Conservation (phyloP, 805 yeast species). For the Brettanomyces anomalus region DNA sequence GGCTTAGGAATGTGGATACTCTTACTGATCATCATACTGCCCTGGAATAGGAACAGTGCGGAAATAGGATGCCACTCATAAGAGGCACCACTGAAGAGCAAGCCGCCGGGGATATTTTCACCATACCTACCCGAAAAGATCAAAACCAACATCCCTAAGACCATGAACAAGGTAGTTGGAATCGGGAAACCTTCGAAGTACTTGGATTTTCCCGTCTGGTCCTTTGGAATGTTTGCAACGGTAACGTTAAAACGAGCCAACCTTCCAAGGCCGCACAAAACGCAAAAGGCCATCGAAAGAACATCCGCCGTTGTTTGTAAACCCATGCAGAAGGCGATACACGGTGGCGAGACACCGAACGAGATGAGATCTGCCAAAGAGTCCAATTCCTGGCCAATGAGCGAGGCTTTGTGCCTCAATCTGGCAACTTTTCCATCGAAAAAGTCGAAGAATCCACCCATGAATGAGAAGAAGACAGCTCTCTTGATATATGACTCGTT, state of each 20-base stretch:
- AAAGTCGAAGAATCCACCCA: constrained; percentile 92
- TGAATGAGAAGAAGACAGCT: constrained; percentile 78
- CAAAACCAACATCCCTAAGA: constrained; percentile 59
- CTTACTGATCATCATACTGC: constrained; percentile 88
- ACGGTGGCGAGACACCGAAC: constrained; percentile 93
- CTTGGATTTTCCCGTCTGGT: constrained; percentile 73
- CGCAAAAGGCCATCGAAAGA: constrained; percentile 69
- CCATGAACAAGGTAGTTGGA: constrained; percentile 77
- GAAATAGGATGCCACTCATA: constrained; percentile 72
- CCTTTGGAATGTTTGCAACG: constrained; percentile 88
- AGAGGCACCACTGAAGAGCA: constrained; percentile 41
- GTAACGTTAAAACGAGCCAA: constrained; percentile 94
- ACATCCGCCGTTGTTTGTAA: constrained; percentile 78
- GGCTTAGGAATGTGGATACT: constrained; percentile 88
- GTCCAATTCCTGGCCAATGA: constrained; percentile 97
- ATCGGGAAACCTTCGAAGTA: constrained; percentile 96
- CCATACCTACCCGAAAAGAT: constrained; percentile 37
- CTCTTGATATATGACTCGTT: constrained; percentile 67
- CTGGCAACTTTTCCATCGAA: constrained; percentile 97
- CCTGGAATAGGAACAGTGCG: constrained; percentile 61
- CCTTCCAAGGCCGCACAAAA: constrained; percentile 87
- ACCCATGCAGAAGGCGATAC: constrained; percentile 87
- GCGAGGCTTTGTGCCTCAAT: constrained; percentile 79
- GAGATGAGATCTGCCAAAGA: constrained; percentile 92
- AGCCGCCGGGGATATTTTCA: constrained; percentile 55